Conservation (phyloP, 768 basidiomycete species). For the Trametes coccinea region DNA sequence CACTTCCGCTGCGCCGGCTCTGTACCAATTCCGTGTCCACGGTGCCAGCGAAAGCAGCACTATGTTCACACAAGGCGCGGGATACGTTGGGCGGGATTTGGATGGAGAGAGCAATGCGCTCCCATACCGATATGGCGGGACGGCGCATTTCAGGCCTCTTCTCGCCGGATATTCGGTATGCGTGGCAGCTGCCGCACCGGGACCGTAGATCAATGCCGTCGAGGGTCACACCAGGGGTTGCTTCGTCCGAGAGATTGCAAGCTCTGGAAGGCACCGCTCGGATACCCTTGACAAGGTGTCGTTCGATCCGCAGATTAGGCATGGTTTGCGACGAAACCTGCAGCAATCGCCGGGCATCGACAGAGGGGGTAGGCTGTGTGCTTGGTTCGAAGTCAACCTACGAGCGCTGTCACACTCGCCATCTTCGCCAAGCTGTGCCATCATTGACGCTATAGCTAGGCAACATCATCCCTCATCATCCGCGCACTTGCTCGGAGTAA, state of each 20-base stretch:
- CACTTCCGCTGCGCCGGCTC: neutral
- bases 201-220: slow-evolving; percentile 2
- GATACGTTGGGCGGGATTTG: slow-evolving; percentile 1
- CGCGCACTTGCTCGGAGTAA: neutral
- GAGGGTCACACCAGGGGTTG: slow-evolving; percentile 5
- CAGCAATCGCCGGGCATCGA: neutral
- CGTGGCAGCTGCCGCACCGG: slow-evolving; percentile 4
- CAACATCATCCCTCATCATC: no score
- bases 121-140: slow-evolving; percentile 20
- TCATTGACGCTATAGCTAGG: neutral
- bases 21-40: slow-evolving; percentile 4
- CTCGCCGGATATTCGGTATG: slow-evolving; percentile 21
- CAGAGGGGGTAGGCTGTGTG: neutral
- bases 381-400: neutral
- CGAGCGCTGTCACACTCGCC: slow-evolving; percentile 2
- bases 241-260: slow-evolving; percentile 1
- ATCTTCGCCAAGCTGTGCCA: slow-evolving; percentile 3
- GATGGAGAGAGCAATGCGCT: neutral
- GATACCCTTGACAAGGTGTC: neutral
- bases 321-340: slow-evolving; percentile 6
- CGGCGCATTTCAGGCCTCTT: slow-evolving; percentile 12
- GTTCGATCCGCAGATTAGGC: slow-evolving; percentile 8
- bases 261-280: neutral
- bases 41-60: slow-evolving; percentile 6
- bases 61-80: slow-evolving; percentile 14